Conservation (phyloP, 495 filamentous ascomycete species). For the Podospora fimiseda region DNA sequence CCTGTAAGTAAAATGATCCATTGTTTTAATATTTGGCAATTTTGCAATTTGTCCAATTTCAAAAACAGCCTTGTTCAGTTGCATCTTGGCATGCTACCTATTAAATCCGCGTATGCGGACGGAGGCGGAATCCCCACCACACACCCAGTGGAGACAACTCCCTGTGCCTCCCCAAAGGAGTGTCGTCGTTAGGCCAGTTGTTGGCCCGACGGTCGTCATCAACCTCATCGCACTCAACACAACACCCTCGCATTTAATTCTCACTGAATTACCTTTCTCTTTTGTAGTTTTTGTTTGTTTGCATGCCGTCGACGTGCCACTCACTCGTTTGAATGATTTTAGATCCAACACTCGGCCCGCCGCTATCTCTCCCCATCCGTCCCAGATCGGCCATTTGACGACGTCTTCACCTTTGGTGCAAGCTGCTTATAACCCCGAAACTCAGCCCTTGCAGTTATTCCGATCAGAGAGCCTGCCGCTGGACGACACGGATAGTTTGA, state of each 20-base stretch:
- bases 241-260: background rate
- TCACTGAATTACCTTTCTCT: background rate
- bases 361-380: slow-evolving; percentile 59
- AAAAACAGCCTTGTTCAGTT: background rate
- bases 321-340: slow-evolving; percentile 14
- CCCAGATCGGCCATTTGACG: slow-evolving; percentile 74
- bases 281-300: slow-evolving; percentile 2
- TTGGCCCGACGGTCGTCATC: background rate
- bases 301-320: background rate
- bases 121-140: too few species aligned
- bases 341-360: slow-evolving; percentile 36
- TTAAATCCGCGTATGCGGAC: background rate
- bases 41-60: slow-evolving; percentile 1
- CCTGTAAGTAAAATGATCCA: slow-evolving; percentile 12
- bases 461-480: slow-evolving; percentile 9
- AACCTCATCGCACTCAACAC: slow-evolving; percentile 1
- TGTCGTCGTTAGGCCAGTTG: slow-evolving; percentile 14
- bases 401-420: slow-evolving; percentile 75
- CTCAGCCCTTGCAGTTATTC: slow-evolving; percentile 19
- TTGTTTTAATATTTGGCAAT: background rate
- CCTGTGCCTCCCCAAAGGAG: slow-evolving; percentile 21
- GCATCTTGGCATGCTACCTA: slow-evolving; percentile 6
- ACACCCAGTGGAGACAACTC: too few species aligned
- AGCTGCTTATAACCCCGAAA: slow-evolving; percentile 40
- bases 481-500: slow-evolving; percentile 21